Evolutionary conservation across 1,139 yeast genomes (phyloP), one percentile per base, ranked within the genome.

Genomic region (Scheffersomyces segobiensis): DNA sequence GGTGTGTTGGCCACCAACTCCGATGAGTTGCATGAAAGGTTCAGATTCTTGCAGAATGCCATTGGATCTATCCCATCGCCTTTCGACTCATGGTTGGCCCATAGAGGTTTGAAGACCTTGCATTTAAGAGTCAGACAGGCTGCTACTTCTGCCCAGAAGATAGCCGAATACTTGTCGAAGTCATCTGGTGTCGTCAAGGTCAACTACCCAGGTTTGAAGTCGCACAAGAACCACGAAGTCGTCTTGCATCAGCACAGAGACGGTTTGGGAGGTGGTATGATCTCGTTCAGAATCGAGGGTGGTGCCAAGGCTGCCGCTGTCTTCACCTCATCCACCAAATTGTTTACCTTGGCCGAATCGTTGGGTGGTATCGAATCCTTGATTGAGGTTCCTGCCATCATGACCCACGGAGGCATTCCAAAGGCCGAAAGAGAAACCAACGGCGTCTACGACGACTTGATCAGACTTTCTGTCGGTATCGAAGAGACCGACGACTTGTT

Each of bases 321-420:
- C 64, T 89, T 91, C 80, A 86, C 95, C 61, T 87, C 91, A 55
- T 71, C 86, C 54, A 89, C 96, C 64, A 85, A 88, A 76, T 75
- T 90, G 63, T 91, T 91, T 81, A 88, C 96, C 26, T 82, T 91
- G 70, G 97, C 97, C 61, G 97, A 91, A 78, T 90, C 96, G 46
- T 84, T 91, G 60, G 97, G 97, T 66, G 97, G 97, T 67, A 88
- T 91, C 65, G 97, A 92, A 78, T 88, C 95, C 24, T 82, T 91
- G 71, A 79, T 90, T 64, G 97, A 91, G 77, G 95, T 91, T 55
- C 97, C 97, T 56, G 96, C 97, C 58, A 87, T 88, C 57, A 91
- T 91, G 97, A 91, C 97, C 66, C 97, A 91, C 70, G 96, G 96
- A 58, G 97, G 97, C 71, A 91, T 92, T 74, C 93, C 96, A 70